Percentiles rank a stretch among this genome's conserved stretches.
phyloP scores from a whole-genome alignment of 441 rosid species.

The Syzygium syzygioides region DNA sequence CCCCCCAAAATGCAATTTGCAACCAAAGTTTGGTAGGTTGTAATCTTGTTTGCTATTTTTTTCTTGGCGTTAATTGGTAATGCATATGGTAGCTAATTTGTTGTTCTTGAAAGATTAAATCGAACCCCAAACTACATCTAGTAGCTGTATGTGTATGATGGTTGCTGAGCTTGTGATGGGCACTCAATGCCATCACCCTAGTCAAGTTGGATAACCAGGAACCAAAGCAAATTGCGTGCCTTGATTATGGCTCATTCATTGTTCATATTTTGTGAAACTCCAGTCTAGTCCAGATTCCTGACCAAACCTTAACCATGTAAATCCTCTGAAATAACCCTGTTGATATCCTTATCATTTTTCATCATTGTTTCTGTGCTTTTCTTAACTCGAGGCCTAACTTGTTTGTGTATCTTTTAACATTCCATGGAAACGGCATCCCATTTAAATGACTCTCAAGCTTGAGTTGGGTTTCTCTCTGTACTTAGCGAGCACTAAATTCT shows the following conservation, averaged over 20 bases:
- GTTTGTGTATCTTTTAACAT: neutral
- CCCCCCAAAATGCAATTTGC: slow-evolving; percentile 98
- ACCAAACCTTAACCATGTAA: neutral
- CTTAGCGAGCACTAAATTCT: neutral
- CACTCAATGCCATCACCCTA: neutral
- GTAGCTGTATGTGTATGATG: neutral
- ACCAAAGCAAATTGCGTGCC: neutral
- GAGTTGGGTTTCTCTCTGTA: neutral
- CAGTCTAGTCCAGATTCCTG: neutral
- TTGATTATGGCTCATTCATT: neutral
- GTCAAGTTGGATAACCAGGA: neutral
- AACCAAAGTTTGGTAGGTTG: slow-evolving; percentile 87
- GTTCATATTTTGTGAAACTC: neutral
- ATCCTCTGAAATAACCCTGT: neutral
- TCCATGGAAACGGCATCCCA: neutral
- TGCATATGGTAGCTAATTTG: neutral
- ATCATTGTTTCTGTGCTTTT: neutral
- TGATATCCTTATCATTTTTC: neutral
- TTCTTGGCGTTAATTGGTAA: neutral
- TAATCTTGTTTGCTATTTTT: neutral
- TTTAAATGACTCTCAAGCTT: neutral
- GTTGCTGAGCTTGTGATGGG: neutral
- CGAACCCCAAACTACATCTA: neutral
- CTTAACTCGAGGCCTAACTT: neutral
- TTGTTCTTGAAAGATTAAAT: neutral